These are phyloP conservation scores for Ceratobasidium sp. DNA, from an alignment of 1,284 basidiomycete genomes.

Conservation along the genomic window DNA sequence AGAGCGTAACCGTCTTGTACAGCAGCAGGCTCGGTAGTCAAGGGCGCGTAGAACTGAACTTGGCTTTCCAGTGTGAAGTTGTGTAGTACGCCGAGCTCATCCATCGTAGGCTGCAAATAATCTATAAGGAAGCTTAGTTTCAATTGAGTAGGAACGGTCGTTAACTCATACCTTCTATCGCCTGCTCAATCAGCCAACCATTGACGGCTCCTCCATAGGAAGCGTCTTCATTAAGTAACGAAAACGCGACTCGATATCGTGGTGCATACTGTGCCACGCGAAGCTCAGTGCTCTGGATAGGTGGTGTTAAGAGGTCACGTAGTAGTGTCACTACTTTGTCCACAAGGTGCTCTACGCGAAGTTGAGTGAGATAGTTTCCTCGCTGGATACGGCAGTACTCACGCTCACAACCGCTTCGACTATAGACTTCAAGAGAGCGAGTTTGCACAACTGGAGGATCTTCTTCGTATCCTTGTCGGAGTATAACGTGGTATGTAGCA, in stretches of 20 bases:
- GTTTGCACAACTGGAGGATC: constrained; percentile 21
- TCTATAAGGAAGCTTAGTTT: constrained; percentile 70
- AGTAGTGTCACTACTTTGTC: constrained; percentile 60
- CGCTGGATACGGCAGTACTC: not conserved
- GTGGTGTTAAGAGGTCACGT: constrained; percentile 65
- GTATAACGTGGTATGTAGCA: constrained; percentile 15
- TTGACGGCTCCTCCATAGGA: constrained; percentile 72
- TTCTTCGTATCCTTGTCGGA: constrained; percentile 38
- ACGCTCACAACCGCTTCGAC: constrained; percentile 34
- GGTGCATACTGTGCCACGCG: constrained; percentile 81
- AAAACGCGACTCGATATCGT: constrained; percentile 84
- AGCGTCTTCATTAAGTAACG: constrained; percentile 89
- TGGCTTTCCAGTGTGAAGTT: constrained; percentile 96
- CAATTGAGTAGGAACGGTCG: no score
- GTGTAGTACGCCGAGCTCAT: constrained; percentile 76
- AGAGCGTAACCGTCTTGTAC: constrained; percentile 67
- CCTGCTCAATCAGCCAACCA: constrained; percentile 79
- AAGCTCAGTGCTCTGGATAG: constrained; percentile 62
- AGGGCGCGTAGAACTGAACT: constrained; percentile 90
- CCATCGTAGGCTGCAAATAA: constrained; percentile 76
- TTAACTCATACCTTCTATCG: constrained; percentile 71
- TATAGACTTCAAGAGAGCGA: constrained; percentile 27
- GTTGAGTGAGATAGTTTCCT: not conserved
- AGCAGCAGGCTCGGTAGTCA: constrained; percentile 81
- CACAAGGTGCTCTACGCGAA: constrained; percentile 14